Evolutionary conservation across 192 early-diverging fungal genomes (phyloP).

Genomic region (Podochytrium sp.): DNA sequence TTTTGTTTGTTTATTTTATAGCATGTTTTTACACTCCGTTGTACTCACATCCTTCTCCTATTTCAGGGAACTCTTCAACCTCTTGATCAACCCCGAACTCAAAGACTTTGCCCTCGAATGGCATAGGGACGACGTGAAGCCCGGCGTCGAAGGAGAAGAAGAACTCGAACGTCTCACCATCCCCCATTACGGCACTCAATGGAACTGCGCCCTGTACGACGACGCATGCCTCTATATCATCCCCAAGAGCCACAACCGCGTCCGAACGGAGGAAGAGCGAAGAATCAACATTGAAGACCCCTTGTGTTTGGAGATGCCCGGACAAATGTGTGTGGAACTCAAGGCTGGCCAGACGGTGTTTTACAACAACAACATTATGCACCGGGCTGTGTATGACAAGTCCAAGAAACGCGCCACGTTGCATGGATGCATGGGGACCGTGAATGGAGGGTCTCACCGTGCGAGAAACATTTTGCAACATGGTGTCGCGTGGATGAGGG

Average conservation of each 20-base stretch:
- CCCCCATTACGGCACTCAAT: slow-evolving; percentile 57
- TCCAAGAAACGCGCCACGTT: slow-evolving; percentile 47
- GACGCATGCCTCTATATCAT: slow-evolving; percentile 52
- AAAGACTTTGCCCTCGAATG: slow-evolving; percentile 51
- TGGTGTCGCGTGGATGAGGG: slow-evolving; percentile 52
- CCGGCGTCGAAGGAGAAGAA: slow-evolving; percentile 40
- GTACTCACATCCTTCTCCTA: not conserved
- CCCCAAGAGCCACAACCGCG: slow-evolving; percentile 48
- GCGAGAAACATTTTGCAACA: slow-evolving; percentile 53
- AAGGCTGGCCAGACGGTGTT: slow-evolving; percentile 57
- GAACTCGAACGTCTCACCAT: slow-evolving; percentile 43
- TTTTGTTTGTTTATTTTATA: not conserved
- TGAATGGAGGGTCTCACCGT: slow-evolving; percentile 49
- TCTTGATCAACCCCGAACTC: slow-evolving; percentile 51
- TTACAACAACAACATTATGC: slow-evolving; percentile 59
- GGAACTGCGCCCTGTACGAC: slow-evolving; percentile 58
- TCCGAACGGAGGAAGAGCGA: slow-evolving; percentile 48
- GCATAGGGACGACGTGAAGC: slow-evolving; percentile 50
- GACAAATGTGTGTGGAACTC: slow-evolving; percentile 35
- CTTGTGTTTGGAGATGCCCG: slow-evolving; percentile 48
- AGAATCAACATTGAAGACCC: slow-evolving; percentile 50
- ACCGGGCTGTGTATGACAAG: slow-evolving; percentile 48
- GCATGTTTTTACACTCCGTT: not conserved
- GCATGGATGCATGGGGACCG: slow-evolving; percentile 55
- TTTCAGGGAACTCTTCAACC: slow-evolving; percentile 58